Conservation (phyloP, 2,329 filamentous ascomycete genomes). For the Epichloe aotearoae region DNA sequence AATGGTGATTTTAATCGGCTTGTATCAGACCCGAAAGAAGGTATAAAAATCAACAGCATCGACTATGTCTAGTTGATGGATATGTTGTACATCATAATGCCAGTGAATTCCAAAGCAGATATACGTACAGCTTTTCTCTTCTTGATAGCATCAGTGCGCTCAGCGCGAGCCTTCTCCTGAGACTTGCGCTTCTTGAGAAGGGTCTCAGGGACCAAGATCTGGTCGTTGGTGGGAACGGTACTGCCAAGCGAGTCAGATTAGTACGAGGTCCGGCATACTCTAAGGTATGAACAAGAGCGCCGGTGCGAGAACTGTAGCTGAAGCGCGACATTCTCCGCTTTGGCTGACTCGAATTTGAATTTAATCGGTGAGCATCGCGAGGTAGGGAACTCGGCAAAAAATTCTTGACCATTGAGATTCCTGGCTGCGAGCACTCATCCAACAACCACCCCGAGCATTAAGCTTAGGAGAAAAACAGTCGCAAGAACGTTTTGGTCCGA, state of each 20-base stretch:
- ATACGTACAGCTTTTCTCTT: slow-evolving; percentile 83
- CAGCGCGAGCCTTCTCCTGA: slow-evolving; percentile 97
- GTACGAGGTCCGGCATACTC: slow-evolving; percentile 60
- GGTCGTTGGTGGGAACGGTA: slow-evolving; percentile 84
- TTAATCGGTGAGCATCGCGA: slow-evolving; percentile 58
- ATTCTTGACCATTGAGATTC: not conserved
- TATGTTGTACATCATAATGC: slow-evolving; percentile 79
- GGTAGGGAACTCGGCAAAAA: slow-evolving; percentile 1
- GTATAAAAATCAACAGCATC: slow-evolving; percentile 92
- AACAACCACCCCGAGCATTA: slow-evolving; percentile 55
- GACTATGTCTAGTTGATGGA: slow-evolving; percentile 84
- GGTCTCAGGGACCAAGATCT: slow-evolving; percentile 97
- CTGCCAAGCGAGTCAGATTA: slow-evolving; percentile 57
- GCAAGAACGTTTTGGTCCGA: slow-evolving; percentile 11
- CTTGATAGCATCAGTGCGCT: slow-evolving; percentile 63
- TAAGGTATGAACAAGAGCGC: slow-evolving; percentile 52
- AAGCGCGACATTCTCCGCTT: slow-evolving; percentile 81
- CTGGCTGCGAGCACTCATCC: slow-evolving; percentile 42
- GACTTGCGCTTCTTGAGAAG: slow-evolving; percentile 99
- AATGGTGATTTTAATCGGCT: slow-evolving; percentile 15
- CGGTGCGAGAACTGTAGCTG: slow-evolving; percentile 88
- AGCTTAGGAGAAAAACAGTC: slow-evolving; percentile 25
- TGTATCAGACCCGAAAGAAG: slow-evolving; percentile 98
- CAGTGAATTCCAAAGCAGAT: slow-evolving; percentile 15
- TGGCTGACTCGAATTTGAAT: slow-evolving; percentile 71